These are phyloP conservation scores for Cutaneotrichosporon spelunceum DNA, from an alignment of 1,284 basidiomycete species.

Conservation along the genomic window DNA sequence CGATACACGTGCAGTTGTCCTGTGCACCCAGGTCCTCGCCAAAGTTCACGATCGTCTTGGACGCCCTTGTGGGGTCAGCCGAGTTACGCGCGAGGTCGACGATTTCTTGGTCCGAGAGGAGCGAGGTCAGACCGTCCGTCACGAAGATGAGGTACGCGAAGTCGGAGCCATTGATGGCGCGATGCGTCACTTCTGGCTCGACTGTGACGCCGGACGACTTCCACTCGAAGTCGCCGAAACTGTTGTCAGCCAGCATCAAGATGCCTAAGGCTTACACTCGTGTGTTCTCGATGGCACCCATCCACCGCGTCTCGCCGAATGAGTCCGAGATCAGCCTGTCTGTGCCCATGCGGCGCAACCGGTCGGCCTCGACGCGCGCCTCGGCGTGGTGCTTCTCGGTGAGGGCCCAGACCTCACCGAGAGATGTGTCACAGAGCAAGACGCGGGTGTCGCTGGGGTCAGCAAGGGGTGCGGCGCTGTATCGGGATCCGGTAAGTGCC, in stretches of 20 bases:
- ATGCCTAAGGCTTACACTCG: constrained; percentile 60
- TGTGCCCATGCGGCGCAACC: constrained; percentile 77
- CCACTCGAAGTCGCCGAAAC: constrained; percentile 85
- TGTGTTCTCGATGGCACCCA: constrained; percentile 92
- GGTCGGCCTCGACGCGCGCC: constrained; percentile 73
- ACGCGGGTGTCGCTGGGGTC: constrained; percentile 77
- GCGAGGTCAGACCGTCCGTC: constrained; percentile 87
- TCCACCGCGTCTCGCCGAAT: constrained; percentile 94
- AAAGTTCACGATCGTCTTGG: constrained; percentile 76
- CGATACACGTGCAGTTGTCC: constrained; percentile 88
- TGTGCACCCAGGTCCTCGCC: constrained; percentile 85
- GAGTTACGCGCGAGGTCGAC: constrained; percentile 79
- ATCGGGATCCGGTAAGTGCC: no score
- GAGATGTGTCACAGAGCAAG: constrained; percentile 69
- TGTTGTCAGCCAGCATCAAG: constrained; percentile 40
- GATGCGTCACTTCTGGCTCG: constrained; percentile 85
- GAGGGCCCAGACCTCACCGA: constrained; percentile 70
- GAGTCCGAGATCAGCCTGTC: constrained; percentile 81
- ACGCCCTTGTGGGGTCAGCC: constrained; percentile 71
- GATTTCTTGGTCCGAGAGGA: constrained; percentile 90
- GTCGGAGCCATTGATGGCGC: constrained; percentile 67
- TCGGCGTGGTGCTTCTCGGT: constrained; percentile 93
- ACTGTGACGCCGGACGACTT: constrained; percentile 89
- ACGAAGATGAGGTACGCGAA: constrained; percentile 77
- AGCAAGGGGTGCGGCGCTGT: not conserved